Conservation (phyloP, 352 stramenopile genomes). For the Phytophthora tentaculata region DNA sequence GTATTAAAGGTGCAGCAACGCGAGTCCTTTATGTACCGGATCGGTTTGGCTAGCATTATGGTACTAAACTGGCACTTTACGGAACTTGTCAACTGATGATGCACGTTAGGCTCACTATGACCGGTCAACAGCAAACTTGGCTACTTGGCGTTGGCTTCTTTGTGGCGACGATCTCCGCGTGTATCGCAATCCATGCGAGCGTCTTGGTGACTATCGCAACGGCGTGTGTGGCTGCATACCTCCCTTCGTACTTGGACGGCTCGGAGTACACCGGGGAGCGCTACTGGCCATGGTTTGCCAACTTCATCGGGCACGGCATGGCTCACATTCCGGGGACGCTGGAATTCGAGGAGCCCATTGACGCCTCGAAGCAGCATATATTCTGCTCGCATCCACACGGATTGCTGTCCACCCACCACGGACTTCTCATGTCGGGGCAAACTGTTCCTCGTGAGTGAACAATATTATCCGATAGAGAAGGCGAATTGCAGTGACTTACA, state of each 20-base stretch:
- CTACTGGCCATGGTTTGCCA: constrained; percentile 63
- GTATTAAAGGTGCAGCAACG: too few species aligned
- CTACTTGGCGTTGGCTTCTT: constrained; percentile 37
- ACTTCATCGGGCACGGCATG: constrained; percentile 42
- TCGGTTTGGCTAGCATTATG: too few species aligned
- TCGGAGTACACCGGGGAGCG: constrained; percentile 63
- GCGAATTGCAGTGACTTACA: not conserved
- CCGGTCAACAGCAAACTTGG: constrained; percentile 33
- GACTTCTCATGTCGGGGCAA: constrained; percentile 59
- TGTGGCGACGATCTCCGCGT: constrained; percentile 39
- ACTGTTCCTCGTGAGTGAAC: constrained; percentile 59
- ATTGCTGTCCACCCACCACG: constrained; percentile 75
- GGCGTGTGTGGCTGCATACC: constrained; percentile 44
- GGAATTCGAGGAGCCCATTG: constrained; percentile 73
- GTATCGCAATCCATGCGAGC: constrained; percentile 34
- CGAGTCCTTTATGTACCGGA: too few species aligned
- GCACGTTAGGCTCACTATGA: constrained; percentile 19
- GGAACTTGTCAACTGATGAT: not conserved
- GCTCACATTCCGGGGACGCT: constrained; percentile 56
- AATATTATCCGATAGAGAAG: not conserved
- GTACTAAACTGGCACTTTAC: constrained; percentile 21
- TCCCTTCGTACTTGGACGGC: constrained; percentile 67
- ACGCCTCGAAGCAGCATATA: constrained; percentile 73
- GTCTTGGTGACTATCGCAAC: constrained; percentile 21
- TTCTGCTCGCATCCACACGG: constrained; percentile 84